Base-by-base conservation (phyloP, 1,139 yeast genomes). In the Candida mesenterica region DNA sequence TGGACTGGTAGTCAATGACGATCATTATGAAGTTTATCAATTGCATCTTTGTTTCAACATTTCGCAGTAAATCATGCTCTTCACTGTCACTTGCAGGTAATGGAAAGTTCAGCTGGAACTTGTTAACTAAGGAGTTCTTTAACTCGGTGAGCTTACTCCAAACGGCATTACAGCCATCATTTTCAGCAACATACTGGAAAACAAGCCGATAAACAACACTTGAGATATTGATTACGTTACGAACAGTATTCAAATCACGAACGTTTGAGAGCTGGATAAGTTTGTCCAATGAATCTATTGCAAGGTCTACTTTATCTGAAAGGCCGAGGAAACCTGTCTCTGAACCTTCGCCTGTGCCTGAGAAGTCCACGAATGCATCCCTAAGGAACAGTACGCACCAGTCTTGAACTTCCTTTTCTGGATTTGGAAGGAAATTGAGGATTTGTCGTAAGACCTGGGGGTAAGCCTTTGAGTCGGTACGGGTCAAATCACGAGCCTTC, bases 11-110 rank as follows among this genome's bases (percentile, higher is more conserved):
- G 38, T 79, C 78, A 26, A 90, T 77, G 2, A 88, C 76, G 33
- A 78, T 75, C 37, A 85, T 78, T 6, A 88, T 75, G 44, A 90
- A 81, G 57, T 84, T 87, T 36, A 84, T 65, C 19, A 86, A 66
- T 30, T 90, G 83, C 18, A 86, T 62, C 54, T 78, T 80, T 31
- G 80, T 65, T 14, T 75, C 77, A 28, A 79, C 55, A 32, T 79
- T 72, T 51, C 80, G 68, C 25, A 61, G 46, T 23, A 59, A 55
- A 48, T 77, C 80, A 26, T 71, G 67, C 47, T 78, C 82, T 28
- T 56, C 65, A 46, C 70, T 72, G 36, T 68, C 72, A n/a, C 73
- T 63, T 15, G 63, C 47, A 4, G 51, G 56, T 32, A 75, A 62
- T 1, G 82, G 82, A 44, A 63, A 75, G 24, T 44, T 50, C 14